Base-by-base conservation (phyloP, 2,329 filamentous ascomycete genomes). In the Neocatenulostroma microsporum region DNA sequence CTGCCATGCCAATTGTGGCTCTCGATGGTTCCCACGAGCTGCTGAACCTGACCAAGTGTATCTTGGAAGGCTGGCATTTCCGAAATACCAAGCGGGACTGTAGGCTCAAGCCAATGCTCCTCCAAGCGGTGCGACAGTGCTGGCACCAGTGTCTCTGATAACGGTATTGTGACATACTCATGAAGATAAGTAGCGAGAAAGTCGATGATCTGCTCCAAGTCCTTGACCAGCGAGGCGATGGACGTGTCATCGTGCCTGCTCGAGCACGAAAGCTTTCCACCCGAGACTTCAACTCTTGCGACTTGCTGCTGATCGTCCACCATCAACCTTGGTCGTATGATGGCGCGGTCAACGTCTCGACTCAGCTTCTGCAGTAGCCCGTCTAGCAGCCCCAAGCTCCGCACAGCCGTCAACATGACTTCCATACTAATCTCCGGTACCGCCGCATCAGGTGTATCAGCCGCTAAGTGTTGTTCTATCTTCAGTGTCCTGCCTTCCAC, bases 31-130 rank as follows among this genome's bases (percentile, higher is more conserved):
- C 69, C 62, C 36, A 80, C 82, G 50, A 96, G 83, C 1, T 63
- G 58, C 18, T 69, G 66, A 0, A 85, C 76, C 27, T 74, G 67
- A 25, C 74, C 69, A n/a, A 94, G 72, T 5, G 79, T 73, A 2
- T 67, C 65, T 50, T 93, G 78, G 51, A 94, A 95, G 2, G 66
- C 67, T 7, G 69, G 67, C 59, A 95, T 78, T 9, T 81, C 78
- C 9, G 73, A 68, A 9, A 94, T 67, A 0, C 83, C 80, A 2
- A 80, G 68, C 1, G 91, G 89, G 0, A 98, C 80, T 1, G 78
- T 76, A 11, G 77, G 72, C 21, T 84, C 76, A 6, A 98, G 71
- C 81, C 86, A 94, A 4, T 73, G 68, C 4, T 73, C 73, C 26
- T 86, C 80, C 9, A 95, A 69, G 15, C 76, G 74, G 5, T 76